Conservation (phyloP, 805 yeast genomes). For the Candida sonorensis region DNA sequence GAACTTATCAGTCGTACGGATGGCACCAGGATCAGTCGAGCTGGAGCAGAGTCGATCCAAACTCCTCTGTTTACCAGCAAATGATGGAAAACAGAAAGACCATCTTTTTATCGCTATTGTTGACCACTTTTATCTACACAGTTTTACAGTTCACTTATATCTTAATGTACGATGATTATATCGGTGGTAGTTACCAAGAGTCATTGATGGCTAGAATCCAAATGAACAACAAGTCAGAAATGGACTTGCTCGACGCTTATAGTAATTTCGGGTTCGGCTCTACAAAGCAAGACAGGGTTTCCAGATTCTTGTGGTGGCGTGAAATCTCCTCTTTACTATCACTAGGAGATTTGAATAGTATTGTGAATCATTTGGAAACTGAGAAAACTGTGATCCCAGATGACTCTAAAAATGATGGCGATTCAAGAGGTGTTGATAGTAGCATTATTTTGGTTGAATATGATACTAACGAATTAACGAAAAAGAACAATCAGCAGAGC, state of each 20-base stretch:
- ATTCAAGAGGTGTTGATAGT: no score
- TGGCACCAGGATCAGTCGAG: constrained; percentile 17
- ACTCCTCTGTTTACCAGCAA: constrained; percentile 20
- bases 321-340: constrained; percentile 21
- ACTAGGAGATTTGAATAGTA: constrained; percentile 19
- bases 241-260: constrained; percentile 35
- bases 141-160: constrained; percentile 25
- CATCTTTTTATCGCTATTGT: constrained; percentile 20
- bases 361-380: constrained; percentile 12
- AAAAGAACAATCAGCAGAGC: no score
- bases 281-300: constrained; percentile 42
- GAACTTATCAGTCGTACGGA: constrained; percentile 17
- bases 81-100: constrained; percentile 22
- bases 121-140: constrained; percentile 22
- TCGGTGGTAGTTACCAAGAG: constrained; percentile 23
- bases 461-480: no score
- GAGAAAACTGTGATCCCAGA: constrained; percentile 6
- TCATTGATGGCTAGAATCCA: constrained; percentile 12
- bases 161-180: constrained; percentile 24
- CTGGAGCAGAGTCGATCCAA: constrained; percentile 22
- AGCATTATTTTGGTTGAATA: no score
- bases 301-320: constrained; percentile 54
- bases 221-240: constrained; percentile 34
- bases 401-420: no score
- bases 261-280: constrained; percentile 47